Evolutionary conservation across 164 flowering plant genomes (phyloP).

Genomic region (Vitis labrusca): DNA sequence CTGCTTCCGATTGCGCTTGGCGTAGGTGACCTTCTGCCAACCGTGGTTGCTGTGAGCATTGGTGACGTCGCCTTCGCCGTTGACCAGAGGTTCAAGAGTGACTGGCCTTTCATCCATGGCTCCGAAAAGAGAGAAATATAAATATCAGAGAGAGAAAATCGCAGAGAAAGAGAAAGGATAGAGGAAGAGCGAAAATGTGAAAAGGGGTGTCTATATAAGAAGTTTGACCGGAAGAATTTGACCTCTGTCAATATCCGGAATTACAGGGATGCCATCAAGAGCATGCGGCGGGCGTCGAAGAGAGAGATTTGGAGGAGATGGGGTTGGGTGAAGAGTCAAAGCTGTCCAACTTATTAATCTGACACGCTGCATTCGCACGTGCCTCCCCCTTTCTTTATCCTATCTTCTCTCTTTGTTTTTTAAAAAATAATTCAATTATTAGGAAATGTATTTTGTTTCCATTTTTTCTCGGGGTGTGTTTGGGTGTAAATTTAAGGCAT

Average conservation of each 20-base stretch:
- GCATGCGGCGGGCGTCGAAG: no score
- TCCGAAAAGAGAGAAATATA: neutral
- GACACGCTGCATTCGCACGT: no score
- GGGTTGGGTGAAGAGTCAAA: no score
- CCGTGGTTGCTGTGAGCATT: conserved; percentile 47
- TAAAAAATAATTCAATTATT: no score
- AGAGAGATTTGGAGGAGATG: neutral
- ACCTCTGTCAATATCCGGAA: neutral
- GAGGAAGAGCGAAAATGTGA: neutral
- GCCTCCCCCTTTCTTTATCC: no score
- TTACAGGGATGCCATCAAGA: conserved; percentile 6
- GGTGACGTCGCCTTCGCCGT: conserved; percentile 18
- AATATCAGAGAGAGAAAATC: neutral
- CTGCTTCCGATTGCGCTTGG: conserved; percentile 51
- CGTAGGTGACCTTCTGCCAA: conserved; percentile 84
- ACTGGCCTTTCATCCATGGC: conserved; percentile 21
- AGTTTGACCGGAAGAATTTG: conserved; percentile 1
- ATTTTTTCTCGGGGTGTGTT: no score
- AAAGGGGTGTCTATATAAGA: neutral
- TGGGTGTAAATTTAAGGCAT: no score
- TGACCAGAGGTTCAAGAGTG: conserved; percentile 10
- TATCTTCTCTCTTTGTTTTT: no score
- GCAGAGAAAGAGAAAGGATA: neutral
- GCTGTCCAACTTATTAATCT: no score
- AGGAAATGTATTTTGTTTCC: no score